Base-by-base conservation (phyloP, 441 rosid species). In the Lagerstroemia fauriei region DNA sequence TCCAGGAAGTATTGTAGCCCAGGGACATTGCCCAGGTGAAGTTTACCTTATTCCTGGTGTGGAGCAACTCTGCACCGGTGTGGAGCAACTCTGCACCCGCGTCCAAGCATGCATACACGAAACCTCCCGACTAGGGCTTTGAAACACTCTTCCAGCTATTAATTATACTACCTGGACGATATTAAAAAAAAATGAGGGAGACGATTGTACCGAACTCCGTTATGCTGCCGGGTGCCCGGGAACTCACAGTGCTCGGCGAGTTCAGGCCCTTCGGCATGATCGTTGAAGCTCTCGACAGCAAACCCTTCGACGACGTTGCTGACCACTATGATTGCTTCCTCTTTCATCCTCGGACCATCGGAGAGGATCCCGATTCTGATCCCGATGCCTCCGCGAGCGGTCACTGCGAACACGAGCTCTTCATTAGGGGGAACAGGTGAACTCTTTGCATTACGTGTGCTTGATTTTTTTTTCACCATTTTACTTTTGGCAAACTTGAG, bases 201-300 rank as follows among this genome's bases (percentile, higher is more conserved):
- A 25, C 63, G 14, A 50, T 11, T 50, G 53, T 61, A 66, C 50
- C 57, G 57, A n/a, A 41, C 65, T 34, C 76, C n/a, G 56, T 41
- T 44, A 76, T 76, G 70, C 38, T n/a, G 59, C 70, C 94, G 77
- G 95, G 95, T 70, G 90, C 89, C 83, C 96, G 98, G 34, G 89
- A 90, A 34, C 89, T 96, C 53, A 89, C 93, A 9, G 92, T 94
- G 24, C 93, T 96, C 41, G 98, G 99, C 84, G 96, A 95, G 92
- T 95, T 96, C 91, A 95, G 93, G 92, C 96, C 99, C 32, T 93
- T 92, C 77, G 98, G 98, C 75, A 83, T 96, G 80, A 86, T 96
- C 59, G 98, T 96, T 61, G 98, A 96, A 86, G 93, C 97, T 80
- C 91, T 92, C 14, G 98, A 95, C 82, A 91, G 94, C 76, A 92